A percentile compares a stretch with the other conserved stretches of the same genome.
phyloP scores from a whole-genome alignment of 2,329 filamentous ascomycete genomes.

The Monilinia aucupariae region DNA sequence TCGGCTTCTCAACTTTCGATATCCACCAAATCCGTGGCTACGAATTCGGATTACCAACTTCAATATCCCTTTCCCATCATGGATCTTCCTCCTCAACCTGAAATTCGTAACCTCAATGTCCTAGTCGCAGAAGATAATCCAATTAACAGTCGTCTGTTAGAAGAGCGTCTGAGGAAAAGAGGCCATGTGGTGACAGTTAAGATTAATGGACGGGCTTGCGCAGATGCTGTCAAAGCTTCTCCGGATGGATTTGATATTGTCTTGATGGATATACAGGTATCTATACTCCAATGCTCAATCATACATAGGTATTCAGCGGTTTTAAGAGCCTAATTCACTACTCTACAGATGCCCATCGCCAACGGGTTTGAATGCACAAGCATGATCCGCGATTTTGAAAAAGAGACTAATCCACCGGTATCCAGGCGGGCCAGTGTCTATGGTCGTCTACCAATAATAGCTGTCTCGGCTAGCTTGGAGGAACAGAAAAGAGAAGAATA shows the following conservation, averaged over 20 bases:
- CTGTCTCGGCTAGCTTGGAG: slow-evolving; percentile 67
- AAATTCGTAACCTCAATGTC: slow-evolving; percentile 42
- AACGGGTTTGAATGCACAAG: slow-evolving; percentile 77
- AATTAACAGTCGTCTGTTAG: slow-evolving; percentile 76
- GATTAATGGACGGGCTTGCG: slow-evolving; percentile 80
- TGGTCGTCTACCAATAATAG: slow-evolving; percentile 72
- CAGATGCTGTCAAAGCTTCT: slow-evolving; percentile 59
- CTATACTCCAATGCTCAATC: slow-evolving; percentile 29
- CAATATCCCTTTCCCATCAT: slow-evolving; percentile 20
- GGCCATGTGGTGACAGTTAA: slow-evolving; percentile 68
- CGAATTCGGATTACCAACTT: slow-evolving; percentile 19
- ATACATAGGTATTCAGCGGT: neutral
- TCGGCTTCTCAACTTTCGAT: neutral
- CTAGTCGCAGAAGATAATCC: slow-evolving; percentile 85
- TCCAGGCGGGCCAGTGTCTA: slow-evolving; percentile 49
- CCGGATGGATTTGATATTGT: slow-evolving; percentile 66
- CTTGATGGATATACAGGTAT: slow-evolving; percentile 88
- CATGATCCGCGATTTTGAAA: slow-evolving; percentile 72
- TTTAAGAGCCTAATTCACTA: neutral
- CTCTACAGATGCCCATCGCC: slow-evolving; percentile 79
- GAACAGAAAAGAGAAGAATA: slow-evolving; percentile 66
- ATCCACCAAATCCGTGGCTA: slow-evolving; percentile 4
- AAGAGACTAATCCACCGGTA: slow-evolving; percentile 24
- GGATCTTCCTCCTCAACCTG: slow-evolving; percentile 13
- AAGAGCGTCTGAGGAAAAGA: slow-evolving; percentile 71